Base-by-base conservation (phyloP, 129 eudicot species). In the Arctium minus region DNA sequence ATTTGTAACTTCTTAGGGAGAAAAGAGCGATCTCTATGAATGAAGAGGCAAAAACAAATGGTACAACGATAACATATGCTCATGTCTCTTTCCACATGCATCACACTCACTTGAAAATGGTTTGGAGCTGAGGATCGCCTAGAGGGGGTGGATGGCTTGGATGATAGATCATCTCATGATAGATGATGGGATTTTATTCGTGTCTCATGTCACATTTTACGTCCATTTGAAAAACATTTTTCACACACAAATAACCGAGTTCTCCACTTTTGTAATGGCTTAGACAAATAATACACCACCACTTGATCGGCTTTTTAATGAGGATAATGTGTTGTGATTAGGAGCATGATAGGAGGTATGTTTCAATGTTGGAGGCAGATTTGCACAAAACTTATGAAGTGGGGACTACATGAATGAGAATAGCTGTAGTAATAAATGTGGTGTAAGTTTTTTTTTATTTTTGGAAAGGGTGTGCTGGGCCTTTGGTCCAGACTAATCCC, bases 1-100 rank as follows among this genome's bases (percentile, higher is more conserved):
- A 29, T 60, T 8, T 13, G 13, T 48, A 78, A 39, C 30, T 31
- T 73, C 27, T 39, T 73, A 0, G 75, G 44, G 30, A 9, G 35
- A 3, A 62, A 76, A 29, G 30, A 53, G 56, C 83, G 64, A 4
- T 70, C 77, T 1, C 6, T 71, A 22, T 81, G 76, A 4, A 81
- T 77, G n/a, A 62, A 67, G 12, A 37, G 35, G 18, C 33, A 6
- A 74, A n/a, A n/a, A 60, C 86, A 86, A 1, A 50, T 77, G 60
- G 72, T 18, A 42, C 89, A 82, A 3, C 22, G 48, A 79, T 81
- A 82, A 1, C 76, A 86, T 2, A 30, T 18, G 13, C 85, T 86
- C 65, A 35, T 72, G 80, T 64, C 31, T 4, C 2, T 35, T 37
- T 0, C 50, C 71, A 44, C 84, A 82, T 22, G 89, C 89, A 39